Base-by-base conservation (phyloP, 495 filamentous ascomycete species). In the Viridothelium virens region DNA sequence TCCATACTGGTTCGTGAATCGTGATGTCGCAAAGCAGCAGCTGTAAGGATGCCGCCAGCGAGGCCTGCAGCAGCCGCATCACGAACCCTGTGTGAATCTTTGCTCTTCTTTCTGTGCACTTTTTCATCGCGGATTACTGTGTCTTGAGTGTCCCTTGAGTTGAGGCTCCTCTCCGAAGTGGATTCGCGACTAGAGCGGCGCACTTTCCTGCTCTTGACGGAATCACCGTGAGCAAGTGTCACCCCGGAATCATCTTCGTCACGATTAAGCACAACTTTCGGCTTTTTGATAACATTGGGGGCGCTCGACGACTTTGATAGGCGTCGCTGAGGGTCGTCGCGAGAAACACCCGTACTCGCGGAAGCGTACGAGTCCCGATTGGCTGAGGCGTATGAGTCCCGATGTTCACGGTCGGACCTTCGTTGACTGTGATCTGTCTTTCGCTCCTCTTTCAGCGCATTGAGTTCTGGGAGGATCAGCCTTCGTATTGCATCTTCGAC, bases 401-500 rank as follows among this genome's bases (percentile, higher is more conserved):
- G 64, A 37, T 66, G 70, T 16, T 47, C 66, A 62, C 80, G 79
- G n/a, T 89, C 87, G 65, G 84, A 87, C 62, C 84, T 86, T 66
- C 66, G 70, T 37, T 76, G 79, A 69, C 85, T 87, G 64, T 82
- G 75, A 61, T 85, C 83, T 44, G 83, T 80, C 67, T 87, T 91
- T 73, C 95, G 90, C 71, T 96, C 91, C 72, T 90, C 85, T 77
- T 96, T 97, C 56, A 97, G 80, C 38, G 90, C 90, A 63, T 91
- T 91, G 59, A 98, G 81, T 74, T 98, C 93, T 0, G 94, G 95
- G 1, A 97, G 77, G 62, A 97, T 96, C 61, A 97, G 79, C 56
- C 92, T 85, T 62, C 90, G 88, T 69, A 98, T 97, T 31, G 94
- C 91, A 79, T 97, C 93, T 76, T 97, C 93, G 7, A 98, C 93